phyloP scores from a whole-genome alignment of 2,329 filamentous ascomycete genomes.

The Colletotrichum higginsianum region DNA sequence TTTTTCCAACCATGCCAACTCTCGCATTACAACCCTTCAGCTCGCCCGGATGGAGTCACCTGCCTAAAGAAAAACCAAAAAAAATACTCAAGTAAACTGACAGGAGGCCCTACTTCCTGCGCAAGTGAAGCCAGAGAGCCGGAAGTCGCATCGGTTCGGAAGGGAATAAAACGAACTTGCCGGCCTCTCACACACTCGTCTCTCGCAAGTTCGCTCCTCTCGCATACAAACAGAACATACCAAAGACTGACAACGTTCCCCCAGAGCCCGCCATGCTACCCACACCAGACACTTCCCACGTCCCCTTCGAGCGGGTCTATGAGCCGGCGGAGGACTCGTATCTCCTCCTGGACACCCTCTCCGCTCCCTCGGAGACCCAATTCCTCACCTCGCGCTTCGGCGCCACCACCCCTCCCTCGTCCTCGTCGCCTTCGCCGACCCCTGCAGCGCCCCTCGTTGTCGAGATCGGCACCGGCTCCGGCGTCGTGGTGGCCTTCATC shows the following conservation, averaged over 20 bases:
- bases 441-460: constrained; percentile 73
- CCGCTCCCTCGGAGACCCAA: constrained; percentile 74
- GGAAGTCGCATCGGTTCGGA: neutral
- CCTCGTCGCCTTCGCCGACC: neutral
- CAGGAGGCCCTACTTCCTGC: neutral
- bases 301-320: constrained; percentile 90
- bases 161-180: too few species aligned
- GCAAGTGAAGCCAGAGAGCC: neutral
- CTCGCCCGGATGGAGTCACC: neutral
- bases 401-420: neutral
- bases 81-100: neutral
- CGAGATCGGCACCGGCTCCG: constrained; percentile 92
- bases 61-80: neutral
- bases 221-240: constrained; percentile 7
- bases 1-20: neutral
- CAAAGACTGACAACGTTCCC: constrained; percentile 11
- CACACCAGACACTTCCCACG: constrained; percentile 93
- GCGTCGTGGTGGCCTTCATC: constrained; percentile 92
- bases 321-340: constrained; percentile 98
- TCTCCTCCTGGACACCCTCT: constrained; percentile 91
- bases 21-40: neutral
- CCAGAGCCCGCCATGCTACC: constrained; percentile 78
- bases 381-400: constrained; percentile 79
- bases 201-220: neutral
- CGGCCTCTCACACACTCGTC: neutral